These are phyloP conservation scores for Botryotinia narcissicola DNA, from an alignment of 2,329 filamentous ascomycete species.

Conservation along the genomic window DNA sequence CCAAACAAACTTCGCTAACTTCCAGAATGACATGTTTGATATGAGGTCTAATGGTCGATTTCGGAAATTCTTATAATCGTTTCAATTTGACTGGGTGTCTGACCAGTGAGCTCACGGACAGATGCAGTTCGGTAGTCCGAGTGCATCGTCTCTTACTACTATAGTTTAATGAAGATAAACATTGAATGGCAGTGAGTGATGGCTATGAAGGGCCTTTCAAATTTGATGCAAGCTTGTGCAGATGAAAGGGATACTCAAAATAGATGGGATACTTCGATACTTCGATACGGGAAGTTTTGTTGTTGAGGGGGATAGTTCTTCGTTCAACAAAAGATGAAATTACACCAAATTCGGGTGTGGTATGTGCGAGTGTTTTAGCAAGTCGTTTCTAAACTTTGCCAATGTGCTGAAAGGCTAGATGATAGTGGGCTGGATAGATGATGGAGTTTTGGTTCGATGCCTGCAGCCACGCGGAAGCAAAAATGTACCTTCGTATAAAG, in stretches of 20 bases:
- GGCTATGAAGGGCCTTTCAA: not conserved
- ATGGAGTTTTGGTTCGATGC: constrained; percentile 16
- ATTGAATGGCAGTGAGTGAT: not conserved
- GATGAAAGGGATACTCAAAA: not conserved
- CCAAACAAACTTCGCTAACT: constrained; percentile 12
- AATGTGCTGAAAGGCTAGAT: not conserved
- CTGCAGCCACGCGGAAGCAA: constrained; percentile 21
- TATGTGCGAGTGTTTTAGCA: constrained; percentile 8
- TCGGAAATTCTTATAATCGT: constrained; percentile 26
- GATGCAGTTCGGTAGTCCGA: constrained; percentile 35
- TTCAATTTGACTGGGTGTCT: constrained; percentile 29
- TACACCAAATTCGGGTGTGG: constrained; percentile 17
- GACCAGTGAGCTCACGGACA: constrained; percentile 34
- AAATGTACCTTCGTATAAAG: constrained; percentile 22
- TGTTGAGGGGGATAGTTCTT: not conserved
- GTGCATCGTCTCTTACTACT: constrained; percentile 17
- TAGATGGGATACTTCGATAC: not conserved
- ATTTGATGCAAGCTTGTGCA: not conserved
- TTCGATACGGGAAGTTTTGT: not conserved
- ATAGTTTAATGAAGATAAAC: not conserved
- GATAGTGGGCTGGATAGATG: constrained; percentile 14
- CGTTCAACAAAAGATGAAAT: constrained; percentile 9
- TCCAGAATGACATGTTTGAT: constrained; percentile 19
- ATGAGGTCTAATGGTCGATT: constrained; percentile 4
- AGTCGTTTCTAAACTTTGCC: constrained; percentile 4